These are phyloP conservation scores for Verbena officinalis DNA, from an alignment of 257 asterid genomes.

Conservation along the genomic window DNA sequence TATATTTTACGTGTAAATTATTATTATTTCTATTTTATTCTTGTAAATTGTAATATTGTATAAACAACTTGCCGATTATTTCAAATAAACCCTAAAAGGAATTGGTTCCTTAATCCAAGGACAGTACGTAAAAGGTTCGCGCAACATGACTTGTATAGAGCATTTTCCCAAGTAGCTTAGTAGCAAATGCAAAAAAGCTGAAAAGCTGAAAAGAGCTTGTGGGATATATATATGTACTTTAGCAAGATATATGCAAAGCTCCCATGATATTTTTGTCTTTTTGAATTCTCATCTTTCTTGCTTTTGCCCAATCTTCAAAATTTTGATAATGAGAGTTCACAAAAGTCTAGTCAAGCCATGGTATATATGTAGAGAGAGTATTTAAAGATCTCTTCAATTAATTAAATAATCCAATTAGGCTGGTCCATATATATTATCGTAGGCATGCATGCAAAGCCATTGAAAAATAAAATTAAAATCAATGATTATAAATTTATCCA, in stretches of 20 bases:
- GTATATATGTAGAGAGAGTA: neutral
- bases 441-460: too few species aligned
- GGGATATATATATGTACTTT: conserved; percentile 10
- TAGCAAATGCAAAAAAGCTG: conserved; percentile 4
- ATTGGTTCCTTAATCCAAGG: neutral
- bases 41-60: too few species aligned
- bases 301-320: conserved; percentile 24
- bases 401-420: neutral
- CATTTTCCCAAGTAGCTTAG: conserved; percentile 14
- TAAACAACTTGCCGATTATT: too few species aligned
- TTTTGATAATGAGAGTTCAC: conserved; percentile 16
- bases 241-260: conserved; percentile 23
- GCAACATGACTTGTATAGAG: conserved; percentile 1
- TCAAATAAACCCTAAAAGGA: too few species aligned
- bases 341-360: conserved; percentile 12
- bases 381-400: conserved; percentile 22
- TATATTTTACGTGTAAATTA: too few species aligned
- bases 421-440: conserved; percentile 26
- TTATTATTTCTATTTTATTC: too few species aligned
- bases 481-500: too few species aligned
- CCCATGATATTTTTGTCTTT: conserved; percentile 33
- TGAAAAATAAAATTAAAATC: too few species aligned
- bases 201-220: conserved; percentile 21
- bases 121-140: conserved; percentile 10
- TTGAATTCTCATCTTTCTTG: conserved; percentile 17